A percentile compares a stretch with the other conserved stretches of the same genome.
Conservation (phyloP, 805 yeast species). For the Zygosaccharomyces bisporus region DNA sequence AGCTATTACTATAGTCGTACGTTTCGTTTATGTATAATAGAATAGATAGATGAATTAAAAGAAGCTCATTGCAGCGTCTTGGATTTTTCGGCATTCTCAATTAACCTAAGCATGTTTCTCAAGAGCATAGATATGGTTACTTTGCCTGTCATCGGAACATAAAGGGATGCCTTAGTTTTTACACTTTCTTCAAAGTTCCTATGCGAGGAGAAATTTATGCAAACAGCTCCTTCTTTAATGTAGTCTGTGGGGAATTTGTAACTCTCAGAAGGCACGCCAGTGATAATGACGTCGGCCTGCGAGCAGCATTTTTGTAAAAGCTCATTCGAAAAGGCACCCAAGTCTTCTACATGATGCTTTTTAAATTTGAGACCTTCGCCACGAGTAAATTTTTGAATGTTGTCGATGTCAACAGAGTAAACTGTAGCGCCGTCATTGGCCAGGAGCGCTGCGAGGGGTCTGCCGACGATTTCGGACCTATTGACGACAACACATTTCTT, state of each 20-base stretch:
- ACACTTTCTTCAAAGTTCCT: conserved; percentile 83
- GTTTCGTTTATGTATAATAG: conserved; percentile 1
- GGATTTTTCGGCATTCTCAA: conserved; percentile 52
- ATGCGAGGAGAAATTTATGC: conserved; percentile 83
- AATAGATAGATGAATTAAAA: conserved; percentile 1
- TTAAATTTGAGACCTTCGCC: conserved; percentile 83
- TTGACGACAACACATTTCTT: conserved; percentile 88
- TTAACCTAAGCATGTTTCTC: conserved; percentile 80
- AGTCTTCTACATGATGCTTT: conserved; percentile 76
- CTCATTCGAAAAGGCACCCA: conserved; percentile 39
- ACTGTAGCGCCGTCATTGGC: conserved; percentile 98
- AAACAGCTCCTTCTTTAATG: conserved; percentile 83
- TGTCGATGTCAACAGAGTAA: conserved; percentile 83
- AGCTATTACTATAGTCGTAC: not conserved
- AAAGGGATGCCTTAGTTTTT: conserved; percentile 80
- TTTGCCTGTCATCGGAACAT: conserved; percentile 94
- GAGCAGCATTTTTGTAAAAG: conserved; percentile 60
- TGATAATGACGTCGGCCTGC: conserved; percentile 84
- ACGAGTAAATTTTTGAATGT: conserved; percentile 86
- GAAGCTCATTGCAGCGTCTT: conserved; percentile 8
- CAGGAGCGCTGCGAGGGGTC: conserved; percentile 91
- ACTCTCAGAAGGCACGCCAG: conserved; percentile 84
- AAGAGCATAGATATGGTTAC: conserved; percentile 93
- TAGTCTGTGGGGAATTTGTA: conserved; percentile 84
- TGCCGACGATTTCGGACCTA: conserved; percentile 94